Conservation (phyloP, 106 monocot genomes). For the Acorus calamus region DNA sequence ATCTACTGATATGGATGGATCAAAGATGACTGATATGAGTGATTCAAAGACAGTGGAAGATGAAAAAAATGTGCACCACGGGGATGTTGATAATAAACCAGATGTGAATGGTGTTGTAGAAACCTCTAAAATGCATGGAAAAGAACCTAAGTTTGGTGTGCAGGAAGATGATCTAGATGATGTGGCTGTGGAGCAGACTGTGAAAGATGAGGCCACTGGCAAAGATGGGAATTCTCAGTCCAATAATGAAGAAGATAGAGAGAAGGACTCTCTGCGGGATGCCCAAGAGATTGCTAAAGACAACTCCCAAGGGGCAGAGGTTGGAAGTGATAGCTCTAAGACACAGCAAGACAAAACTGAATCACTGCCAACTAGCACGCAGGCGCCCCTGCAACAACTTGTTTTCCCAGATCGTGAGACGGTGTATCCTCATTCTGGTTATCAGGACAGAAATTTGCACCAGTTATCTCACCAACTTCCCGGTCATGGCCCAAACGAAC, state of each 20-base stretch:
- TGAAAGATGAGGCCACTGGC: constrained; percentile 3
- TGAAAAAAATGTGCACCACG: constrained; percentile 12
- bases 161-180: constrained; percentile 16
- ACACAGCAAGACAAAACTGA: neutral
- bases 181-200: neutral
- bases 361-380: constrained; percentile 2
- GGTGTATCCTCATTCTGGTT: constrained; percentile 12
- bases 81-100: constrained; percentile 4
- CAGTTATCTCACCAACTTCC: constrained; percentile 11
- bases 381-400: constrained; percentile 6
- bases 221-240: neutral
- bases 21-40: constrained; percentile 15
- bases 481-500: constrained; percentile 9
- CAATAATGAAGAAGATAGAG: constrained; percentile 4
- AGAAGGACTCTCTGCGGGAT: constrained; percentile 1
- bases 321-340: constrained; percentile 3
- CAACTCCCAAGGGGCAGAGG: neutral
- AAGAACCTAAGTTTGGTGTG: neutral
- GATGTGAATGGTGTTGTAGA: constrained; percentile 1
- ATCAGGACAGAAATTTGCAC: constrained; percentile 16
- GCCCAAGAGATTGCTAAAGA: neutral
- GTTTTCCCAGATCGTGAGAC: constrained; percentile 6
- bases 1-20: constrained; percentile 5
- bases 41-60: constrained; percentile 4
- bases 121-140: constrained; percentile 1